These are phyloP conservation scores for Leonotis leonurus DNA, from an alignment of 257 asterid species.

Conservation along the genomic window DNA sequence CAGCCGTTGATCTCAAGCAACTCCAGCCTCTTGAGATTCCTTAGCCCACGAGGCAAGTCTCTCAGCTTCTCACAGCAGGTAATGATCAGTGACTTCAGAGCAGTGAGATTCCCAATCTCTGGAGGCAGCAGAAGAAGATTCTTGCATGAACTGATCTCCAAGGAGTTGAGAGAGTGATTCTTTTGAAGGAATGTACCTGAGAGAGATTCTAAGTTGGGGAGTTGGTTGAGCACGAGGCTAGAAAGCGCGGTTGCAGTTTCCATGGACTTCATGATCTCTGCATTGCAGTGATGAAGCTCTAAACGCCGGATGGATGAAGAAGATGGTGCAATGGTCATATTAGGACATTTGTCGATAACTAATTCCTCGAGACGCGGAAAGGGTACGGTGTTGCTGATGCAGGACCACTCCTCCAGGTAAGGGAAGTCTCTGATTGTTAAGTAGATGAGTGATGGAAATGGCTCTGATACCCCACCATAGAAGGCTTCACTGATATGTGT, in stretches of 20 bases:
- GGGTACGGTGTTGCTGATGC: background rate
- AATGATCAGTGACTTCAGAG: constrained; percentile 15
- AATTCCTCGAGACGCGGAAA: constrained; percentile 16
- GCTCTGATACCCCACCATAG: constrained; percentile 6
- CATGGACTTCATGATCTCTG: constrained; percentile 7
- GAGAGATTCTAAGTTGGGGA: background rate
- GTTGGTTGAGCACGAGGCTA: constrained; percentile 8
- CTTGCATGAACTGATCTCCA: constrained; percentile 20
- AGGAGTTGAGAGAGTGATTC: background rate
- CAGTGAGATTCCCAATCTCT: constrained; percentile 6
- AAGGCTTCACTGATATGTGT: constrained; percentile 11
- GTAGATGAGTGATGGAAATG: constrained; percentile 25
- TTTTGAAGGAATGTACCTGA: constrained; percentile 7
- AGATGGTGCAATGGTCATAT: background rate
- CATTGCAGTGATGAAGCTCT: constrained; percentile 18
- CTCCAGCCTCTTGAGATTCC: constrained; percentile 20
- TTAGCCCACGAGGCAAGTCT: background rate
- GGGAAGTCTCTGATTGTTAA: constrained; percentile 18
- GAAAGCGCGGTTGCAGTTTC: constrained; percentile 9
- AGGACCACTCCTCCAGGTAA: constrained; percentile 13
- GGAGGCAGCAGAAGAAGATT: constrained; percentile 11
- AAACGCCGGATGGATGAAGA: constrained; percentile 14
- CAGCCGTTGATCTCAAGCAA: constrained; percentile 20
- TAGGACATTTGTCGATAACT: constrained; percentile 17
- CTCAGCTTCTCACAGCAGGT: constrained; percentile 19